Evolutionary conservation across 106 monocot genomes (phyloP).

Genomic region (Posidonia australis): DNA sequence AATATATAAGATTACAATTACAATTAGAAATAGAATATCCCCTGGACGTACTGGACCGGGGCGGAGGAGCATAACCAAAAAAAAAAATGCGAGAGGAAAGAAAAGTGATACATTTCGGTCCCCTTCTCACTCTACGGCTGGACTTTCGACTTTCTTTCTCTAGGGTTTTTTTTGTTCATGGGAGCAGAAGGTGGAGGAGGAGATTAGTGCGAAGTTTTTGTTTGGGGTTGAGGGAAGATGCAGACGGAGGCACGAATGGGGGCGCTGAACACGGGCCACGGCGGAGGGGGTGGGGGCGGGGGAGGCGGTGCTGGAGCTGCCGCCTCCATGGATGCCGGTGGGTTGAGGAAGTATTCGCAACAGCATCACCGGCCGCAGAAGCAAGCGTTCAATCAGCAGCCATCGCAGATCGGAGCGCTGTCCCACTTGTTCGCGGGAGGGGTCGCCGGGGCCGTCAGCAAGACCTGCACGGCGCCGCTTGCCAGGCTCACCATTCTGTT

Average conservation of each 20-base stretch:
- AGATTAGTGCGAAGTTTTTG: not conserved
- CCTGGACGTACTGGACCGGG: too few relatives aligned
- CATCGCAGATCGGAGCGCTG: not conserved
- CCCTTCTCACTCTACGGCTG: too few relatives aligned
- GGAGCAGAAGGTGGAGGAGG: too few relatives aligned
- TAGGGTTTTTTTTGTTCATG: too few relatives aligned
- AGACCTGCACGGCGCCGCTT: conserved; percentile 97
- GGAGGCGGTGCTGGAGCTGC: not conserved
- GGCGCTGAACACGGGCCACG: conserved; percentile 30
- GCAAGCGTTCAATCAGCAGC: not conserved
- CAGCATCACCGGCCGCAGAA: not conserved
- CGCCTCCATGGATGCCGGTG: conserved; percentile 1
- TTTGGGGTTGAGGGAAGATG: conserved; percentile 17
- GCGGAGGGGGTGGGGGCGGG: conserved; percentile 10
- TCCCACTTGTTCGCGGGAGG: conserved; percentile 1
- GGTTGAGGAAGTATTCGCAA: not conserved
- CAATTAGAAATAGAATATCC: too few relatives aligned
- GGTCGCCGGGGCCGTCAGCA: conserved; percentile 43
- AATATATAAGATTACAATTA: too few relatives aligned
- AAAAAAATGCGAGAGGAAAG: too few relatives aligned
- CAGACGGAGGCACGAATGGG: conserved; percentile 43
- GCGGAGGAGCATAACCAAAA: too few relatives aligned
- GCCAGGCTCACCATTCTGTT: conserved; percentile 95
- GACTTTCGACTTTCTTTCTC: too few relatives aligned
- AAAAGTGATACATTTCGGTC: too few relatives aligned